Conservation (phyloP, 139 green algal genomes). For the Monoraphidium neglectum region DNA sequence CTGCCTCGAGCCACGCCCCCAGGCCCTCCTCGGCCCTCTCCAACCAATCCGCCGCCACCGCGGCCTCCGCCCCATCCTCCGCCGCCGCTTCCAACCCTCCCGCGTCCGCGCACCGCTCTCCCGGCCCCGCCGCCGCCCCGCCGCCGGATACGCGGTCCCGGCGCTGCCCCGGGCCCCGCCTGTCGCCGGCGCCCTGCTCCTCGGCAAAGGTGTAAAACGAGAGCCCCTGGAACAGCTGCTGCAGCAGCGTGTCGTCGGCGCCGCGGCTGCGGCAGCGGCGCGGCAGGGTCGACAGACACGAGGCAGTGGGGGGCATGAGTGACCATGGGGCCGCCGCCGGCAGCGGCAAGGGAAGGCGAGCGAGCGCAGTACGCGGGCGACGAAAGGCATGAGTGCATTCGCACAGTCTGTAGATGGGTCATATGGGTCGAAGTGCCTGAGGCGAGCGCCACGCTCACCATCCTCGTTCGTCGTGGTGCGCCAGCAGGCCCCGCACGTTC, state of each 20-base stretch:
- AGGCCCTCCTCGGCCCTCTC: background rate
- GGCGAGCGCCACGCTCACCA: background rate
- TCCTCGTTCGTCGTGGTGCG: background rate
- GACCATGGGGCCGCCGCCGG: background rate
- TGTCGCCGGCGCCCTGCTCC: too few species aligned
- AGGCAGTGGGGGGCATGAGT: too few species aligned
- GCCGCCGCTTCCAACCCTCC: background rate
- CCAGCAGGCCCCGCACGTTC: background rate
- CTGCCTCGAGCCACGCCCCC: too few species aligned
- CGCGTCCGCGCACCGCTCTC: background rate
- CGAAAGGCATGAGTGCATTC: background rate
- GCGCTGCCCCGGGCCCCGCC: too few species aligned
- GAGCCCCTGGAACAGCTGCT: constrained; percentile 24
- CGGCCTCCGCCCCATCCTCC: background rate
- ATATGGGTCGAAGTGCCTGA: too few species aligned
- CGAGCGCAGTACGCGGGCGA: background rate
- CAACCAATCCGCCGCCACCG: constrained; percentile 12
- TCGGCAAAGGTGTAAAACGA: constrained; percentile 23
- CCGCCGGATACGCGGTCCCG: background rate
- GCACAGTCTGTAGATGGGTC: background rate
- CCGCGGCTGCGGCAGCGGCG: background rate
- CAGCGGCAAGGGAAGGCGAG: background rate
- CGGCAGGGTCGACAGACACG: too few species aligned
- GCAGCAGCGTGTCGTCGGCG: constrained; percentile 4
- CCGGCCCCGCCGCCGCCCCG: background rate